Conservation (phyloP, 495 filamentous ascomycete species). For the Rhizodiscina lignyota region DNA sequence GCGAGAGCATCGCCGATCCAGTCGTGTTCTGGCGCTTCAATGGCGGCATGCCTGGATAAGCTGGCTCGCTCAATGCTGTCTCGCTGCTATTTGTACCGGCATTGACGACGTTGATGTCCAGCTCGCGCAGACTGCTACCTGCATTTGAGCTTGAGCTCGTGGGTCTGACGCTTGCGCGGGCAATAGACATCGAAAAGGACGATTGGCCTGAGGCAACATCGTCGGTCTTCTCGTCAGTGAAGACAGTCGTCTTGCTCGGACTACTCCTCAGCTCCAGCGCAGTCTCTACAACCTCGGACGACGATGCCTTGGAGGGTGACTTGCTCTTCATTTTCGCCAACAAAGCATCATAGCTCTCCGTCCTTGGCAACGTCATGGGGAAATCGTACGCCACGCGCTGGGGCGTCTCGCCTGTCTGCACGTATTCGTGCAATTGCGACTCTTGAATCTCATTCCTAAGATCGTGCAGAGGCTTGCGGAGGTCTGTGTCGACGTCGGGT, state of each 20-base stretch:
- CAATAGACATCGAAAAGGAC: constrained; percentile 1
- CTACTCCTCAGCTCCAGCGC: constrained; percentile 10
- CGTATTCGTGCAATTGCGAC: constrained; percentile 57
- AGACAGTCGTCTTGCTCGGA: constrained; percentile 16
- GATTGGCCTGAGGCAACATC: constrained; percentile 6
- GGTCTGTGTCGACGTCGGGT: constrained; percentile 18
- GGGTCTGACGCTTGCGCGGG: constrained; percentile 4
- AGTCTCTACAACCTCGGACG: constrained; percentile 3
- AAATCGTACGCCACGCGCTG: constrained; percentile 61
- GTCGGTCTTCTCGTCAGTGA: background rate
- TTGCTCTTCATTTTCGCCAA: constrained; percentile 35
- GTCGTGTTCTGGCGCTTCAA: constrained; percentile 18
- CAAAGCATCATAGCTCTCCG: constrained; percentile 50
- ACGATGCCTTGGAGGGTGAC: constrained; percentile 2
- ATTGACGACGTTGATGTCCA: constrained; percentile 21
- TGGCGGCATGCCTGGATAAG: constrained; percentile 6
- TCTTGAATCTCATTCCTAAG: constrained; percentile 47
- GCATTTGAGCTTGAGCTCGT: constrained; percentile 4
- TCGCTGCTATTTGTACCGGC: constrained; percentile 8
- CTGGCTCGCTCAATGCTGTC: background rate
- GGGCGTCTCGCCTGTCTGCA: constrained; percentile 72
- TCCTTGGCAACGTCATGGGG: constrained; percentile 58
- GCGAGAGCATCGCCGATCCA: constrained; percentile 2
- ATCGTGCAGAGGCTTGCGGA: constrained; percentile 50
- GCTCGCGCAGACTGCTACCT: constrained; percentile 17